Base-by-base conservation (phyloP, 140 eudicot genomes). In the Senecio squalidus region DNA sequence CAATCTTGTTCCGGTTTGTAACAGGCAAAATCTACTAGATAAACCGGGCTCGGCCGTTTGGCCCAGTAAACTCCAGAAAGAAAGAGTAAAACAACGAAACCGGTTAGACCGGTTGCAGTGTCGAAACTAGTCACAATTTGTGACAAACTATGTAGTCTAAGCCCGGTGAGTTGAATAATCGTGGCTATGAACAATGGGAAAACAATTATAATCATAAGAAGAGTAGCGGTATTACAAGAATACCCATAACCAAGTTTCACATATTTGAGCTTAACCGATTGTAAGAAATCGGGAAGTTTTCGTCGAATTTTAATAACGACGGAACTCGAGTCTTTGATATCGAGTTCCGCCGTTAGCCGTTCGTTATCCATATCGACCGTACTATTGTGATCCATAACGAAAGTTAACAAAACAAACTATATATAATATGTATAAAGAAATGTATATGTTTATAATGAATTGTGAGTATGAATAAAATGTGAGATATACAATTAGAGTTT, bases 211-310 rank as follows among this genome's bases (percentile, higher is more conserved):
- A 83, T 50, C 49, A 81, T 27, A 3, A 86, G 38, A 45, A 81
- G 39, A 1, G 94, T 80, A 44, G 85, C 86, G 0, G 85, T 74
- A 16, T 75, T 91, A 55, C 86, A 80, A 0, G 86, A 68, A 31
- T 91, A 91, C 3, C 84, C 92, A 11, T 78, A 86, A 0, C 98
- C 98, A 1, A 91, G 59, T 44, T 86, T 91, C 5, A 91, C 98
- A 40, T 91, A 91, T 60, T 91, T 91, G 47, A 91, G 96, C 78
- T 91, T 91, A 5, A 91, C 94, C 0, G 96, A 86, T 25, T 86
- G 88, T 24, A 86, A 33, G 17, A 81, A 91, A 43, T 91, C 98
- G 1, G 98, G 98, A 31, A 91, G 74, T 2, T 71, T 78, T 53
- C 74, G 86, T 18, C 88, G 83, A 71, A 91, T 91, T 63, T 79